phyloP scores from a whole-genome alignment of 2,329 filamentous ascomycete genomes.

The Monilinia polystroma region DNA sequence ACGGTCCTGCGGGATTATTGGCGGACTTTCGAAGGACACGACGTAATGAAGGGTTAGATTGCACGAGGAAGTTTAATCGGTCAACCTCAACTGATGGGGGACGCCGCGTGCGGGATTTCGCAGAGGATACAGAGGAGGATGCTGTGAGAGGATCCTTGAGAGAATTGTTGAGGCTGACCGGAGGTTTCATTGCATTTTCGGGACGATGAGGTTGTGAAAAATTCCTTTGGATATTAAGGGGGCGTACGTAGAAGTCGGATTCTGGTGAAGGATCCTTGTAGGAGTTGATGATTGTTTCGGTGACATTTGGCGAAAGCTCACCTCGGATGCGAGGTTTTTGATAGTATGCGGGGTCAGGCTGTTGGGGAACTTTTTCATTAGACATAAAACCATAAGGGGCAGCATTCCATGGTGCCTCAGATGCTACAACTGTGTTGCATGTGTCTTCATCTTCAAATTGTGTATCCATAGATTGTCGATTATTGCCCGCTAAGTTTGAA shows the following conservation, averaged over 20 bases:
- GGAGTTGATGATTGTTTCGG: constrained; percentile 17
- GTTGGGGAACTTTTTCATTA: not conserved
- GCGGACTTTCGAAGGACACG: constrained; percentile 18
- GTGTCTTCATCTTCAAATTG: constrained; percentile 39
- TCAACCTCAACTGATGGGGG: constrained; percentile 18
- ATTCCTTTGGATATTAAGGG: constrained; percentile 22
- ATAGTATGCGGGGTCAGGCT: constrained; percentile 17
- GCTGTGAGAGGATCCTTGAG: constrained; percentile 12
- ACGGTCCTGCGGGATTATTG: constrained; percentile 33
- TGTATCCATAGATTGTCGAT: constrained; percentile 37
- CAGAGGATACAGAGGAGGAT: constrained; percentile 14
- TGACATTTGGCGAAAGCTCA: constrained; percentile 18
- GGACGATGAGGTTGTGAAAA: constrained; percentile 22
- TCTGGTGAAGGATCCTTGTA: constrained; percentile 19
- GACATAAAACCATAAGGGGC: constrained; percentile 1
- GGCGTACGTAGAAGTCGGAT: constrained; percentile 17
- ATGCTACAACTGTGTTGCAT: constrained; percentile 20
- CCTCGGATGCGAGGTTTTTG: not conserved
- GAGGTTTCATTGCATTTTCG: constrained; percentile 11
- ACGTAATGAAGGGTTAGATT: constrained; percentile 23
- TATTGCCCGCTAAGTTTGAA: constrained; percentile 21
- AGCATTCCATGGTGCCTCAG: constrained; percentile 23
- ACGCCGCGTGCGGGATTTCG: constrained; percentile 1
- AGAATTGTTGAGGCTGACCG: not conserved
- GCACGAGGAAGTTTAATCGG: constrained; percentile 17